Evolutionary conservation across 352 stramenopile genomes (phyloP).

Genomic region (Pythium aristosporum): DNA sequence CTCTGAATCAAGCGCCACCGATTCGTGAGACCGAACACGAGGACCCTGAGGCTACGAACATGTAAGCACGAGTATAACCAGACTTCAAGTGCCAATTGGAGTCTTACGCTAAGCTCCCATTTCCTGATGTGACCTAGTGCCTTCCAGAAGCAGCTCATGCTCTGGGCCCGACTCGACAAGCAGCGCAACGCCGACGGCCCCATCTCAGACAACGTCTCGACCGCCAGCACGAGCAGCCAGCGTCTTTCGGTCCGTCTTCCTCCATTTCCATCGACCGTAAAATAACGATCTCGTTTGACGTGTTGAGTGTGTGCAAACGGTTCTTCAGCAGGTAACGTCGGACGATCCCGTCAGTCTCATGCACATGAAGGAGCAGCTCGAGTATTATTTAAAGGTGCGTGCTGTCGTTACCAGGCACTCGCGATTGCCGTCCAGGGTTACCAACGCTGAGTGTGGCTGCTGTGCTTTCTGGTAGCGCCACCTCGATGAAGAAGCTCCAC

Average conservation of each 20-base stretch:
- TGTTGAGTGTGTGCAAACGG: neutral
- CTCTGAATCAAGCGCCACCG: slow-evolving; percentile 34
- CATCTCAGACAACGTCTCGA: slow-evolving; percentile 56
- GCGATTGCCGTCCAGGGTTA: neutral
- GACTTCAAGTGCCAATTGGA: slow-evolving; percentile 6
- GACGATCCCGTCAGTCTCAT: slow-evolving; percentile 63
- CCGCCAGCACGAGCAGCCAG: slow-evolving; percentile 53
- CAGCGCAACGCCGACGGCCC: slow-evolving; percentile 40
- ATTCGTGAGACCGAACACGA: slow-evolving; percentile 28
- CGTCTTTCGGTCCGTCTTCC: slow-evolving; percentile 42
- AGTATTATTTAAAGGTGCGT: slow-evolving; percentile 85
- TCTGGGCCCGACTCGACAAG: slow-evolving; percentile 72
- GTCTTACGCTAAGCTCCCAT: neutral
- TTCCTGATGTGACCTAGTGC: slow-evolving; percentile 21
- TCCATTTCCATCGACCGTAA: neutral
- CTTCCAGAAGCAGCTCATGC: slow-evolving; percentile 81
- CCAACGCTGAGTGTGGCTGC: neutral
- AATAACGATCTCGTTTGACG: neutral
- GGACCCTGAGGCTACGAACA: slow-evolving; percentile 50
- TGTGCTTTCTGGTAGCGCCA: slow-evolving; percentile 17
- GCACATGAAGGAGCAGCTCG: slow-evolving; percentile 75
- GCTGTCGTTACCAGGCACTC: neutral
- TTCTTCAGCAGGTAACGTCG: slow-evolving; percentile 38
- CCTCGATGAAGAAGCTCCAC: slow-evolving; percentile 18
- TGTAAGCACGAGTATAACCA: slow-evolving; percentile 35